Evolutionary conservation across 768 basidiomycete genomes (phyloP), one percentile per base, ranked within the genome.

Genomic region (Clathrus columnatus): DNA sequence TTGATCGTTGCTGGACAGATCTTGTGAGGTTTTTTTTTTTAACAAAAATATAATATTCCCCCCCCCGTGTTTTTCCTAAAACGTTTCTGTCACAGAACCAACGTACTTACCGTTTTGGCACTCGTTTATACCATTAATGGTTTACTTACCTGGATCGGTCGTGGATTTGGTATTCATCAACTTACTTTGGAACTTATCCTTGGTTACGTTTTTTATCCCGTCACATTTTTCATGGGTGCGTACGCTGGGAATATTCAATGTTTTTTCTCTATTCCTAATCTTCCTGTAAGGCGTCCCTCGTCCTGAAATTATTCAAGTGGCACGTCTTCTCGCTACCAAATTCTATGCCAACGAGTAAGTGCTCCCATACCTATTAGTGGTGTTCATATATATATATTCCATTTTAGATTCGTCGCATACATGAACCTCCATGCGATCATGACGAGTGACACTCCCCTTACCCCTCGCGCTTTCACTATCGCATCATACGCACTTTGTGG

Each of bases 401-500:
- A 57, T 30, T 16, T 6, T 11, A 21, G 46, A 50, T 57, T 41
- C 44, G 56, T 69, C 50, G 75, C 75, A 28, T 64, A 70, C 41
- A 60, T 66, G 60, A 69, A 69, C 7, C 74, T 90, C 51, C 74
- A 82, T 58, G 69, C 70, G 1, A 70, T 83, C 43, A 73, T 73
- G 72, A 28, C 41, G 7, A 64, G 68, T 57, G 67, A 70, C 21
- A 69, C 75, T 49, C 79, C 86, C 2, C 77, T 92, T 50, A 82
- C 83, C 20, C 74, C 69, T 27, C 88, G 87, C 55, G 87, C 83
- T 20, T 91, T 75, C 70, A 86, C 84, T 51, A 92, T 94, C 61
- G 82, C 86, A 14, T 83, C 85, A 29, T 95, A 93, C 67, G 84
- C 86, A 16, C 82, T 94, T 16, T 93, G 91, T 68, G 93, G 93